phyloP scores from a whole-genome alignment of 257 asterid species.

The Datura wrightii region DNA sequence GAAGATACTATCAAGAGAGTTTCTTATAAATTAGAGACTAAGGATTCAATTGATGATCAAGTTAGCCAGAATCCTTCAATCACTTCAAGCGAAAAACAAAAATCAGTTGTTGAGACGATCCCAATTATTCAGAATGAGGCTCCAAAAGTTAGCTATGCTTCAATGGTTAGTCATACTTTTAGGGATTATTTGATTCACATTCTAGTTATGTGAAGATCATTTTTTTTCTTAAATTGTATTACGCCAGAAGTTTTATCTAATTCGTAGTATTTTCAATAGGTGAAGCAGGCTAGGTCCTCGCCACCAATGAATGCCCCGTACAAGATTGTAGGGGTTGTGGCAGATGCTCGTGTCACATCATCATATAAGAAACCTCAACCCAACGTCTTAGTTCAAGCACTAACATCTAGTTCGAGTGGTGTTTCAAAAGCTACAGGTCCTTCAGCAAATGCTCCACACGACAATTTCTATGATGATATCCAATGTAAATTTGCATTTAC shows the following conservation, averaged over 20 bases:
- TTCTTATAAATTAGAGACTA: no score
- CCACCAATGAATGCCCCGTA: conserved; percentile 34
- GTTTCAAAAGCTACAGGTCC: conserved; percentile 29
- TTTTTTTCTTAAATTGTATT: not conserved
- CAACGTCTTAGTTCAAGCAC: not conserved
- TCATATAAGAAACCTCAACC: not conserved
- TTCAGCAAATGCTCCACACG: conserved; percentile 32
- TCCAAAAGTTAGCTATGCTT: not conserved
- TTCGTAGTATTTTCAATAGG: conserved; percentile 40
- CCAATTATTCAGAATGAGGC: not conserved
- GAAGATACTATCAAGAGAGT: not conserved
- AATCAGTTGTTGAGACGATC: not conserved
- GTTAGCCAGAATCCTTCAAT: not conserved
- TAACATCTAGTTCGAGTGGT: conserved; percentile 28
- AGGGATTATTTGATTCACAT: not conserved
- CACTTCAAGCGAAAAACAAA: not conserved
- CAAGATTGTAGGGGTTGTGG: conserved; percentile 33
- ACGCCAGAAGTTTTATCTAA: not conserved
- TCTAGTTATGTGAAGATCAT: not conserved
- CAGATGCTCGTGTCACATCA: not conserved
- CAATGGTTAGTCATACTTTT: conserved; percentile 32
- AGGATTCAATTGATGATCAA: not conserved
- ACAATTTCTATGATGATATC: not conserved
- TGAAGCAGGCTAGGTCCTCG: conserved; percentile 38
- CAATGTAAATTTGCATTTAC: conserved; percentile 28